Conservation (phyloP, 2,329 filamentous ascomycete species). For the Curvularia sp. region DNA sequence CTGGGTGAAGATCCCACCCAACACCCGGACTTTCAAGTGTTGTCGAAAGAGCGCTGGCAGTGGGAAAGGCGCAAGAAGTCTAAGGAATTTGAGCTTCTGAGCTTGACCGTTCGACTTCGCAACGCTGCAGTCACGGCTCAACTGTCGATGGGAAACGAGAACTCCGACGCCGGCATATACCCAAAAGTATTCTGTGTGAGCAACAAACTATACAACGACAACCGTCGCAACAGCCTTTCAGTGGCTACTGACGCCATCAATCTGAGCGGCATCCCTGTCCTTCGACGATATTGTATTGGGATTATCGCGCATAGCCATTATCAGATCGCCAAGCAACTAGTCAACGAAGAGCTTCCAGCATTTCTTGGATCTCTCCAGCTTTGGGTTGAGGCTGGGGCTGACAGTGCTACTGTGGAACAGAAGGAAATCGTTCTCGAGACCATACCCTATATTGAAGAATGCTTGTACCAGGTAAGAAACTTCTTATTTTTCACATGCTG, state of each 20-base stretch:
- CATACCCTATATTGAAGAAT: neutral
- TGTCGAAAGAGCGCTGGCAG: too few relatives aligned
- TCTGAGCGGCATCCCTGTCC: neutral
- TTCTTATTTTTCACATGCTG: too few relatives aligned
- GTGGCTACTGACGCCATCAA: neutral
- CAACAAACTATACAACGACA: neutral
- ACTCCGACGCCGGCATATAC: neutral
- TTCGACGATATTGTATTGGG: neutral
- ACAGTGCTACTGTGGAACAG: conserved; percentile 9
- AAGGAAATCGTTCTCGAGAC: neutral
- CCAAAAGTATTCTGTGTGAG: neutral
- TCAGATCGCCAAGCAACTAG: conserved; percentile 48
- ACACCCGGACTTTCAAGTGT: too few relatives aligned
- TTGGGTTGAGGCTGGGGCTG: conserved; percentile 57
- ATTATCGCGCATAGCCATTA: conserved; percentile 39
- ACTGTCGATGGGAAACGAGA: neutral
- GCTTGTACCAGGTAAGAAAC: neutral
- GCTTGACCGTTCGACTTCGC: neutral
- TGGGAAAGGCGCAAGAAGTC: neutral
- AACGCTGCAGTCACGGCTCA: neutral
- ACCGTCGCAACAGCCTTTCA: neutral
- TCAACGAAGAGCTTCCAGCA: conserved; percentile 53
- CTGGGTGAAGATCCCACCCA: neutral
- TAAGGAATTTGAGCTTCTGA: neutral
- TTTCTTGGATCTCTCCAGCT: conserved; percentile 53